Base-by-base conservation (phyloP, 306 rosid species). In the Inga leiocalycina region DNA sequence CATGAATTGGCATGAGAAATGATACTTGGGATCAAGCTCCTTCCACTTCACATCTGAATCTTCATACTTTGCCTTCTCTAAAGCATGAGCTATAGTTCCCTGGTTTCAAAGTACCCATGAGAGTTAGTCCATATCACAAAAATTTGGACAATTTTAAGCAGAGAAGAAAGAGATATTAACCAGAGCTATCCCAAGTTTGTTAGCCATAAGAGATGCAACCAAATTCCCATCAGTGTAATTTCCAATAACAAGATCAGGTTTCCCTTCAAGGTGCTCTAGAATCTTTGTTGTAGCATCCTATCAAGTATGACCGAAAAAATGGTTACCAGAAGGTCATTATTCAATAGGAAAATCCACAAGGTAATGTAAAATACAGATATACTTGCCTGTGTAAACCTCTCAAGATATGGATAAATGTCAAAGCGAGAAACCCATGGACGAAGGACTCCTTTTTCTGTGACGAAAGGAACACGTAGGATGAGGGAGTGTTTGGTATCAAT, bases 71-170 rank as follows among this genome's bases (percentile, higher is more conserved):
- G 98, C 92, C 85, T 95, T 95, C 90, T 93, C 98, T 73, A 95
- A 90, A 69, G 98, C 98, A 68, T 95, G 98, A 35, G 98, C 98
- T 84, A 95, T 93, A 39, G 97, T 95, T 78, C 87, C 98, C 97
- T 93, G 85, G 65, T 79, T 84, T 82, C 74, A 69, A 52, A 77
- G 19, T 32, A 49, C 20, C 15, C 35, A 19, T 8, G n/a, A 34
- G 57, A 72, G 34, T 89, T 57, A 77, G 80, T 77, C 30, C 66
- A 74, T 37, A 41, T 43, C 61, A n/a, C 13, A 45, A 70, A 75
- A 24, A 17, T 78, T 57, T 81, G 66, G 59, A 81, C 76, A 71
- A 83, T 32, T 35, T 69, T 17, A 37, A 48, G 41, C 10, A 2
- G 43, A 16, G 41, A 45, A 76, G 41, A 85, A 72, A 78, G 52